Evolutionary conservation across 805 yeast species (phyloP).

Genomic region (Candida boleticola): DNA sequence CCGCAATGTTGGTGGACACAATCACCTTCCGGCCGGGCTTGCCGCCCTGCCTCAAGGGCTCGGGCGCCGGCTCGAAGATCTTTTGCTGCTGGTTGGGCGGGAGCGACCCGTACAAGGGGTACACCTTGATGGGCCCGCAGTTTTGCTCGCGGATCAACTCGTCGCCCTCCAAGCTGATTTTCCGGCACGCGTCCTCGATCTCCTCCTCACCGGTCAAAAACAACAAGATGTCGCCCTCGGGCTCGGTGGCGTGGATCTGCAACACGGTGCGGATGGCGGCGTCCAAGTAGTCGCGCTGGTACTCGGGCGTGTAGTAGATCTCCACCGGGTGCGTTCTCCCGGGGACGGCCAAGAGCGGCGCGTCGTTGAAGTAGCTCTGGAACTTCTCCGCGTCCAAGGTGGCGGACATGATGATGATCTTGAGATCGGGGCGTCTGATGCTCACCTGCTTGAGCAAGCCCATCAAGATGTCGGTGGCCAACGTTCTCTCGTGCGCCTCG

Average conservation of each 20-base stretch:
- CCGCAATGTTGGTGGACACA: constrained; percentile 93
- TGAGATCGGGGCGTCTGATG: constrained; percentile 78
- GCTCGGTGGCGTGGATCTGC: constrained; percentile 96
- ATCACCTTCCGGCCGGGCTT: constrained; percentile 95
- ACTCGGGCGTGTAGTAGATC: constrained; percentile 94
- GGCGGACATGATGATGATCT: constrained; percentile 95
- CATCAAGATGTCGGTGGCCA: constrained; percentile 96
- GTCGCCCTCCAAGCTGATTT: constrained; percentile 84
- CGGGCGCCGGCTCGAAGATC: constrained; percentile 89
- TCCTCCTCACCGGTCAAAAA: constrained; percentile 97
- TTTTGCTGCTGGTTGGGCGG: constrained; percentile 95
- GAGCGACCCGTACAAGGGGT: constrained; percentile 92
- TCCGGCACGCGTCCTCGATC: constrained; percentile 94
- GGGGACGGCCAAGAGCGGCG: constrained; percentile 94
- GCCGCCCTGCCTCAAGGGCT: constrained; percentile 66
- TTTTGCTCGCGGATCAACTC: constrained; percentile 84
- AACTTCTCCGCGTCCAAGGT: constrained; percentile 96
- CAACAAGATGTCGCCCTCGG: constrained; percentile 82
- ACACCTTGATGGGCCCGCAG: constrained; percentile 85
- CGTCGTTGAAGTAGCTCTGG: constrained; percentile 83
- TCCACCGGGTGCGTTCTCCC: constrained; percentile 98
- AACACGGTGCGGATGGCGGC: constrained; percentile 93
- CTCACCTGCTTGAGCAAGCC: constrained; percentile 86
- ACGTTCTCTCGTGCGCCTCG: constrained; percentile 97
- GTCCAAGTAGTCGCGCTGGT: constrained; percentile 90